Evolutionary conservation across 768 basidiomycete species (phyloP), one percentile per base, ranked within the genome.

Genomic region (Mycena capillaripes): DNA sequence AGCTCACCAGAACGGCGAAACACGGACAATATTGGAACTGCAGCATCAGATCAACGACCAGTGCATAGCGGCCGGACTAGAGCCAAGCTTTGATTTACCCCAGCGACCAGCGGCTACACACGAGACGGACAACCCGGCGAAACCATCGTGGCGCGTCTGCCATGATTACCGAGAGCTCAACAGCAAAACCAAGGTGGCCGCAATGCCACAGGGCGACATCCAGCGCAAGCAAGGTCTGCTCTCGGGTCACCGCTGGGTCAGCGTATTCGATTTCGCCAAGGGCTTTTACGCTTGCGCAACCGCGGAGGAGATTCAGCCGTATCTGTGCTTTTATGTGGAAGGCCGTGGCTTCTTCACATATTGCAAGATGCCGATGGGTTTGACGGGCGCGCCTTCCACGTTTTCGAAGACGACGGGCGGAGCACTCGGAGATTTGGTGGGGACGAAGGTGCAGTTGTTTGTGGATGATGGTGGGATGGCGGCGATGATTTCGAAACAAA

Each of bases 31-130:
- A 2, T 80, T 82, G 4, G 82, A 84, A 46, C 77, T 86, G 0
- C 75, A 79, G 52, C 78, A 80, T 30, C 14, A 52, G 1, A 79
- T 83, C 12, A 85, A 86, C 61, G 76, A 83, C 32, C 53, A 82
- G 56, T 84, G 82, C 65, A 58, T 75, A 0, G 75, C 48, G 9
- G 62, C 76, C 6, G 82, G 81, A 1, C 63, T 82, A 21, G 65
- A 70, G 30, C 56, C 64, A 6, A 60, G 53, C 0, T 78, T 75
- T 40, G 58, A 76, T 9, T 46, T 80, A 21, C 27, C 12, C 17
- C 34, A 19, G n/a, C 12, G 25, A 3, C 58, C 57, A 23, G 34
- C n/a, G n/a, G 19, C 32, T 21, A 29, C 34, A 17, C 11, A 42
- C 11, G 9, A 12, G 11, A 42, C 17, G 9, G 40, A 42, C 40